Evolutionary conservation across 2,329 filamentous ascomycete genomes (phyloP), one percentile per base, ranked within the genome.

Genomic region (Davidsoniella neocaledoniae): DNA sequence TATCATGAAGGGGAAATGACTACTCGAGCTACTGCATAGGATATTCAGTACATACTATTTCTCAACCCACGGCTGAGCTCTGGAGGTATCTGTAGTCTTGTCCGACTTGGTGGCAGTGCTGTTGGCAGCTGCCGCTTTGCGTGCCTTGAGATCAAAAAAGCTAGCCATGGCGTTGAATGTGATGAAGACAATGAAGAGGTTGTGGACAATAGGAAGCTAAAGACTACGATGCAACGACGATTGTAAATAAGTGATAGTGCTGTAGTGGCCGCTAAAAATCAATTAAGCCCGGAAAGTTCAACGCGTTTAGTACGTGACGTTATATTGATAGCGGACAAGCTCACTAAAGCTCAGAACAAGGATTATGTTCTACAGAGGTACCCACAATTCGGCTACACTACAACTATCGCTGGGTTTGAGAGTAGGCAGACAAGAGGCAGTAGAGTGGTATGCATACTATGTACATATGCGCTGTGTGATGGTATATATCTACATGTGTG

Each of bases 121-220:
- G 46, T 76, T 69, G 1, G 81, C 77, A 12, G 83, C 80, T 9
- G 80, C 83, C 49, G 82, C 83, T 61, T 86, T 86, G 36, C 90
- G 80, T 49, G 90, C 90, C 67, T 94, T 94, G 59, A 95, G 74
- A 64, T 94, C 90, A 67, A 98, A 98, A 66, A 98, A 98, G 62
- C 77, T 88, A 46, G 86, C 79, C 83, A 95, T 94, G 37, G 33
- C 10, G 37, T 23, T 33, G 12, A 33, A 33, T 9, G 17, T 17
- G 39, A 9, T 19, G 40, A 42, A 9, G 8, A 17, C 23, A 17
- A 42, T 4, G 17, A 23, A 16, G 17, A 37, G 9, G 33, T 14
- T 16, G 29, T 16, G 5, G 29, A 26, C 26, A 21, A 14, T 37
- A 23, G 29, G 29, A 12, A 12, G 12, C 29, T 12, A 33, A 10